These are phyloP conservation scores for Hygrophoropsis aurantiaca DNA, from an alignment of 768 basidiomycete genomes.

Conservation along the genomic window DNA sequence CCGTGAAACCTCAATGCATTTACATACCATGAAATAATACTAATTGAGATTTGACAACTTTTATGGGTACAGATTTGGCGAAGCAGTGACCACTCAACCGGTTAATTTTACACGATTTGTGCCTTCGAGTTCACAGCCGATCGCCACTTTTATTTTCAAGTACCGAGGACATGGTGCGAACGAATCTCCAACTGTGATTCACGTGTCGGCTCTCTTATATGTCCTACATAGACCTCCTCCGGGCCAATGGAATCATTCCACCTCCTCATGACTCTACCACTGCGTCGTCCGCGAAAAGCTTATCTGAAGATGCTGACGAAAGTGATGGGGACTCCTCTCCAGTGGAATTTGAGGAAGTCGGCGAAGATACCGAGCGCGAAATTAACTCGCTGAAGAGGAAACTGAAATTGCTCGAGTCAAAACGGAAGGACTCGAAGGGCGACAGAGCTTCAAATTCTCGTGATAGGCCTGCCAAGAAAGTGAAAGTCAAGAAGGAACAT, in stretches of 20 bases:
- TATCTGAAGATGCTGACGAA: conserved; percentile 1
- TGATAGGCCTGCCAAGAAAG: conserved; percentile 22
- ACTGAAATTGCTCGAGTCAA: not conserved
- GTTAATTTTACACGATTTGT: not conserved
- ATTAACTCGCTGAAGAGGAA: conserved; percentile 1
- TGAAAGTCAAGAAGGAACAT: conserved; percentile 25
- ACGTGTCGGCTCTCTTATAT: no score
- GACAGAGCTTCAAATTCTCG: no score
- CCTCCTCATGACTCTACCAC: conserved; percentile 3
- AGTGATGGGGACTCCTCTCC: conserved; percentile 13
- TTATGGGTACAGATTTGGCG: conserved; percentile 24
- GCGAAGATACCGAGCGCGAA: conserved; percentile 3
- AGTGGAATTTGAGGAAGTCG: conserved; percentile 3
- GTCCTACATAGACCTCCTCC: conserved; percentile 20
- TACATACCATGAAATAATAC: not conserved
- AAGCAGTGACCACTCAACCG: conserved; percentile 5
- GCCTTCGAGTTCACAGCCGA: conserved; percentile 15
- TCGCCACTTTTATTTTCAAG: conserved; percentile 27
- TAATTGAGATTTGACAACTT: not conserved
- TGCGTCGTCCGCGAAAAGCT: conserved; percentile 2
- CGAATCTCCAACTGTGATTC: no score
- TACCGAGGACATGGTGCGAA: conserved; percentile 25
- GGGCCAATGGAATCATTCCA: conserved; percentile 26
- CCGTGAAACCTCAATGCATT: not conserved
- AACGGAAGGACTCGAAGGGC: conserved; percentile 10